Conservation (phyloP, 2,329 filamentous ascomycete genomes). For the Fusarium torreyae region DNA sequence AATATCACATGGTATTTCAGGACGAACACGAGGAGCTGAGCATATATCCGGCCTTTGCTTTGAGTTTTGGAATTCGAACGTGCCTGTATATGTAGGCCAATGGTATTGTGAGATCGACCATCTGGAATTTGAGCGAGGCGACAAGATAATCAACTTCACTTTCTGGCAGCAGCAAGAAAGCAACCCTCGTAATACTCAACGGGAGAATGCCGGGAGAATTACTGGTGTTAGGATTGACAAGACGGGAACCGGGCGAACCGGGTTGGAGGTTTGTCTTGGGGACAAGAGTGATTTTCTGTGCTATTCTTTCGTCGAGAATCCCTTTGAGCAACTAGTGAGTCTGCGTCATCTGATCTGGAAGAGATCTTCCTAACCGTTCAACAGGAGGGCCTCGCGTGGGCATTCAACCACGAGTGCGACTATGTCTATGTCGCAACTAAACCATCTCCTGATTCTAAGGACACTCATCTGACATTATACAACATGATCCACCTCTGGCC, state of each 20-base stretch:
- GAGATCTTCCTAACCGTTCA: not conserved
- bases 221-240: constrained; percentile 11
- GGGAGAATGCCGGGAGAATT: not conserved
- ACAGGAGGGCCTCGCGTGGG: not conserved
- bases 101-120: constrained; percentile 1
- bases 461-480: not conserved
- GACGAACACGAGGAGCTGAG: not conserved
- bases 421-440: not conserved
- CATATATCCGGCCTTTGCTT: constrained; percentile 17
- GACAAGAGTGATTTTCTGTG: not conserved
- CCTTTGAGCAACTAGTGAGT: constrained; percentile 11
- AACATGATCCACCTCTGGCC: not conserved
- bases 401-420: not conserved
- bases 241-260: not conserved
- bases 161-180: constrained; percentile 14
- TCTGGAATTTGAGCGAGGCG: not conserved
- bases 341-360: rapidly evolving
- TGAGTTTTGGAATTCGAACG: not conserved
- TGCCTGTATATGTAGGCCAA: constrained; percentile 8
- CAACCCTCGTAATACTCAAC: not conserved
- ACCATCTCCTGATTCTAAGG: not conserved
- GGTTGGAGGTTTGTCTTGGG: not conserved
- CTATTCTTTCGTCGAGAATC: not conserved
- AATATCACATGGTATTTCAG: not conserved
- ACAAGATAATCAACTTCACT: not conserved